A percentile compares a stretch with the other conserved stretches of the same genome.
These are phyloP conservation scores for Cytospora piceae DNA, from an alignment of 2,329 filamentous ascomycete genomes.

Conservation along the genomic window DNA sequence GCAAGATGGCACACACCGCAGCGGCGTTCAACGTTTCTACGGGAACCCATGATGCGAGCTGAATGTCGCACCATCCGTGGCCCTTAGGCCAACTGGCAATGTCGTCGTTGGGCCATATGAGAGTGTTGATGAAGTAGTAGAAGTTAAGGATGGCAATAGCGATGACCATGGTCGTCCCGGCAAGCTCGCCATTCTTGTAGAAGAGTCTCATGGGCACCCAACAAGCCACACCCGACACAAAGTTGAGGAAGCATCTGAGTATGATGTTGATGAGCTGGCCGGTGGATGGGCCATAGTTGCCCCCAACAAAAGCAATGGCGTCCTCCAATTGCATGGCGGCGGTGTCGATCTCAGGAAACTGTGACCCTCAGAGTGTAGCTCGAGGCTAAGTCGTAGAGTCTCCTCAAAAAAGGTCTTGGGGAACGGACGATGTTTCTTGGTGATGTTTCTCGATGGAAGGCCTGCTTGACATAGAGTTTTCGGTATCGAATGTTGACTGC, in stretches of 20 bases:
- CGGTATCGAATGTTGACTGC: not conserved
- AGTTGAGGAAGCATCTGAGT: slow-evolving; percentile 51
- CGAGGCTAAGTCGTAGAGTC: too few relatives aligned
- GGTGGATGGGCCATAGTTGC: slow-evolving; percentile 28
- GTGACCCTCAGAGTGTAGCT: not conserved
- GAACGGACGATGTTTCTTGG: not conserved
- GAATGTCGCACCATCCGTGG: slow-evolving; percentile 57
- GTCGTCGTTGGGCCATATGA: slow-evolving; percentile 59
- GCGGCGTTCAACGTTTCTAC: slow-evolving; percentile 51
- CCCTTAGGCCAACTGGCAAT: slow-evolving; percentile 56
- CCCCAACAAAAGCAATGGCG: slow-evolving; percentile 19
- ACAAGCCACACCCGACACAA: slow-evolving; percentile 50
- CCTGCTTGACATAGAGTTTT: not conserved
- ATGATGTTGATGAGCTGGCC: slow-evolving; percentile 50
- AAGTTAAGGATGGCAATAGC: slow-evolving; percentile 52
- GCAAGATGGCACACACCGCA: slow-evolving; percentile 59
- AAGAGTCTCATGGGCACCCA: slow-evolving; percentile 57
- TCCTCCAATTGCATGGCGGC: slow-evolving; percentile 23
- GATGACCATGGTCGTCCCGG: slow-evolving; percentile 54
- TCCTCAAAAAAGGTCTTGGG: not conserved
- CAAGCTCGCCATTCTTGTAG: slow-evolving; percentile 57
- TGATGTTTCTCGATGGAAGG: not conserved
- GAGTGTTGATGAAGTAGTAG: slow-evolving; percentile 52
- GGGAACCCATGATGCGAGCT: slow-evolving; percentile 43
- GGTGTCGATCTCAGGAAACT: slow-evolving; percentile 36